phyloP scores from a whole-genome alignment of 1,284 basidiomycete genomes.

The Microbotryum saponariae region DNA sequence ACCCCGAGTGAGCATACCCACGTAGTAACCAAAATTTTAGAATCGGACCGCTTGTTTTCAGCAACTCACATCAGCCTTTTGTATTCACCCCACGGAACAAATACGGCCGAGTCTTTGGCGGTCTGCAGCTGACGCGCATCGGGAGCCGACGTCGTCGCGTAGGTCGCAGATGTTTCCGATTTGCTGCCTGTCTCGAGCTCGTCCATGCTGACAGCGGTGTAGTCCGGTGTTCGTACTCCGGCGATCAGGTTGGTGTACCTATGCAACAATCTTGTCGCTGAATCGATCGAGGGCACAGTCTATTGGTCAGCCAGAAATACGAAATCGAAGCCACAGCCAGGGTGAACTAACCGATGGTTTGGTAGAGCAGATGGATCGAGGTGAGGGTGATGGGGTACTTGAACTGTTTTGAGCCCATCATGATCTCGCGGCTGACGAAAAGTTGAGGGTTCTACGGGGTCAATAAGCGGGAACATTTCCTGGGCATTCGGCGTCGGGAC shows the following conservation, averaged over 20 bases:
- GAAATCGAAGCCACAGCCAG: not conserved
- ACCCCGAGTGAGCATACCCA: too few relatives aligned
- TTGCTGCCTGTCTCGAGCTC: not conserved
- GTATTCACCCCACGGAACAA: constrained; percentile 16
- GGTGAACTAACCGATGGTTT: constrained; percentile 11
- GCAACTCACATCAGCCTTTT: constrained; percentile 9
- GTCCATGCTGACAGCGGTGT: constrained; percentile 10
- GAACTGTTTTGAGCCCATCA: constrained; percentile 22
- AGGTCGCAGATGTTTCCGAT: not conserved
- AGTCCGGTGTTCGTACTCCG: constrained; percentile 9
- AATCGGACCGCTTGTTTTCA: not conserved
- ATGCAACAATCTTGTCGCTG: constrained; percentile 23
- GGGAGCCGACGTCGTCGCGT: not conserved
- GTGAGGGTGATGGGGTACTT: constrained; percentile 32
- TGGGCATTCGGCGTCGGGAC: too few relatives aligned
- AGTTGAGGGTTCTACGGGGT: not conserved
- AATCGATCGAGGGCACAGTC: not conserved
- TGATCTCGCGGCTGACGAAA: constrained; percentile 23
- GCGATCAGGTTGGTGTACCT: constrained; percentile 28
- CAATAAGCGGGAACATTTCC: too few relatives aligned
- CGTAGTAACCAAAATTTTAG: not conserved
- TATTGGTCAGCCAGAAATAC: too few relatives aligned
- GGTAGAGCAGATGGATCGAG: constrained; percentile 20
- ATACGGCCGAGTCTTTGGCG: not conserved
- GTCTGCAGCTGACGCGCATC: too few relatives aligned